Conservation (phyloP, 1,139 yeast genomes). For the Taphrina populina region DNA sequence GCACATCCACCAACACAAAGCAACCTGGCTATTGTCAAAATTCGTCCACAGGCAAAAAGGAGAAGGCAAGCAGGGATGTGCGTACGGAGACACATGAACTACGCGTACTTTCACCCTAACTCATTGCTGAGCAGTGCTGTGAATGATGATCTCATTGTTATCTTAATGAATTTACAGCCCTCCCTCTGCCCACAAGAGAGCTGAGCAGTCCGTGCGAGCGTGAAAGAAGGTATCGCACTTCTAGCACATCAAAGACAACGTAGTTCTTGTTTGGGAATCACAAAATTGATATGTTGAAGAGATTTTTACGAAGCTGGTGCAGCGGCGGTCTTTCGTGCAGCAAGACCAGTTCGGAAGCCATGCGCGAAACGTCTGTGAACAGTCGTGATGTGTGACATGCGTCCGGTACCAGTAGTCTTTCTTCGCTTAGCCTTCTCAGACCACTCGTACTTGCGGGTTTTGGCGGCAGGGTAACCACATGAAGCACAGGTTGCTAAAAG, state of each 20-base stretch:
- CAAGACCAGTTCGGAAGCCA: slow-evolving; percentile 80
- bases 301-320: slow-evolving; percentile 26
- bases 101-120: slow-evolving; percentile 31
- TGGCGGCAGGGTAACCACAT: slow-evolving; percentile 99
- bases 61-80: neutral
- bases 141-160: slow-evolving; percentile 18
- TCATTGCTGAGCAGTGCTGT: slow-evolving; percentile 29
- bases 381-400: slow-evolving; percentile 97
- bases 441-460: slow-evolving; percentile 79
- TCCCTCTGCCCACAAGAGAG: slow-evolving; percentile 2
- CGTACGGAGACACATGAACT: slow-evolving; percentile 18
- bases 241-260: neutral
- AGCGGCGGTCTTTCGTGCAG: slow-evolving; percentile 27
- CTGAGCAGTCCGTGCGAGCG: neutral
- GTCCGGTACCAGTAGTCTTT: slow-evolving; percentile 99
- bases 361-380: slow-evolving; percentile 98
- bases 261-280: neutral
- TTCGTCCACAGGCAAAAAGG: neutral
- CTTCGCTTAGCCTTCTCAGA: slow-evolving; percentile 99
- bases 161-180: too few relatives aligned
- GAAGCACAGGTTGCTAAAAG: slow-evolving; percentile 75
- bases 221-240: neutral
- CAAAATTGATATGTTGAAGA: neutral
- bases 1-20: too few relatives aligned
- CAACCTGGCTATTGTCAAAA: neutral